Percentiles rank a stretch among this genome's conserved stretches.
These are phyloP conservation scores for Letharia columbiana DNA, from an alignment of 495 filamentous ascomycete species.

Conservation along the genomic window DNA sequence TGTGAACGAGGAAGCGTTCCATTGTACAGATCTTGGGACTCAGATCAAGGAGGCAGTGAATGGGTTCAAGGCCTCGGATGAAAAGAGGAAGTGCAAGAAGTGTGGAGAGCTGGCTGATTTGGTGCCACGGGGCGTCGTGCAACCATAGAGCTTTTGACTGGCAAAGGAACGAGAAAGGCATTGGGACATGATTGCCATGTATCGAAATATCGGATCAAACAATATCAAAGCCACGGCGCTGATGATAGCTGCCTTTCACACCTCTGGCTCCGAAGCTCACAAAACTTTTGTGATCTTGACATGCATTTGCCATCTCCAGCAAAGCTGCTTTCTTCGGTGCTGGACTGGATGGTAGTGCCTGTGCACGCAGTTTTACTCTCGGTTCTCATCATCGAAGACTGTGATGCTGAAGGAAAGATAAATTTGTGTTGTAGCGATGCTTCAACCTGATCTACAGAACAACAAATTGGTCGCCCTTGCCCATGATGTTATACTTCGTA, in stretches of 20 bases:
- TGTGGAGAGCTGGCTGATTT: conserved; percentile 67
- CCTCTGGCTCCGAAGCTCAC: no score
- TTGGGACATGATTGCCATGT: background rate
- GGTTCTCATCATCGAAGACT: background rate
- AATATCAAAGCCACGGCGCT: background rate
- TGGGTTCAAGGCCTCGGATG: conserved; percentile 61
- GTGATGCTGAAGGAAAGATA: background rate
- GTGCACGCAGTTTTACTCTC: background rate
- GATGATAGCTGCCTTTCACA: no score
- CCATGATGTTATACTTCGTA: no score
- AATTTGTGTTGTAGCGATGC: background rate
- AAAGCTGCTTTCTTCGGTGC: no score
- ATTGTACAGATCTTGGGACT: conserved; percentile 88
- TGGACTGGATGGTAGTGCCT: background rate
- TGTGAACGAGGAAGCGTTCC: conserved; percentile 80
- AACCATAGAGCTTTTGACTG: conserved; percentile 13
- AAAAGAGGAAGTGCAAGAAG: conserved; percentile 63
- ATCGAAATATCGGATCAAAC: background rate
- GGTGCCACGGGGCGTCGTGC: conserved; percentile 23
- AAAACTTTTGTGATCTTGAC: no score
- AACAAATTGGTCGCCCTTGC: no score
- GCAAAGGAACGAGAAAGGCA: background rate
- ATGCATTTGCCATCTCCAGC: no score
- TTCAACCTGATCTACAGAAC: background rate
- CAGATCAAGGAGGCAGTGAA: conserved; percentile 94